Base-by-base conservation (phyloP, 116 monocot species). In the Posidonia oceanica region DNA sequence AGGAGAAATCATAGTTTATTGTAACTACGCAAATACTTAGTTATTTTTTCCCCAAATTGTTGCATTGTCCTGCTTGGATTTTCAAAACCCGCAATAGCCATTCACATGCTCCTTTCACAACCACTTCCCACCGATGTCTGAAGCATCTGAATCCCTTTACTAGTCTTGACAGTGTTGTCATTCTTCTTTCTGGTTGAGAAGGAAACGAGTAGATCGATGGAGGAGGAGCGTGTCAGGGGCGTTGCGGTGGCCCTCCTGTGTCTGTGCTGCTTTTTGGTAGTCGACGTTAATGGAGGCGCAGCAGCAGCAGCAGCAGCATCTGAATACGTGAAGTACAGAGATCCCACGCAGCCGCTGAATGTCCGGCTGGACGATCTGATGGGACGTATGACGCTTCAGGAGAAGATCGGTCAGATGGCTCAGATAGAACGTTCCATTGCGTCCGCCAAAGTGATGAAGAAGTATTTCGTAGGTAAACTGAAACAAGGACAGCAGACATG, bases 381-480 rank as follows among this genome's bases (percentile, higher is more conserved):
- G 64, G 71, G 52, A 20, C 79, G 83, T 51, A 90, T 90, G 90
- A 90, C 86, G 23, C 72, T 90, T 51, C 77, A 64, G 11, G 90
- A 90, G 65, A 90, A 90, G 77, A 75, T 90, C 56, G 86, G 86
- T 29, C 90, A 90, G 72, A 90, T 90, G 90, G 74, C 86, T 14
- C 90, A 90, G 79, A 86, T 90, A 13, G 90, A 90, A 21, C 83
- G 86, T 2, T 44, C 72, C 29, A 60, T 75, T 22, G 81, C 90
- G 16, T 76, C 86, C 2, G 79, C 81, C 21, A 58, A 81, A 36
- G 75, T 81, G 77, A 78, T 86, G 79, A 86, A 90, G 58, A 64
- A 81, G 3, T 75, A 84, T 60, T 84, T 77, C 64, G 77, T 90
- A 63, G 89, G 85, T 86, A 56, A 21, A 20, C 63, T 21, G 3